Conservation (phyloP, 2,329 filamentous ascomycete species). For the Arthrobotrys pseudoclavata region DNA sequence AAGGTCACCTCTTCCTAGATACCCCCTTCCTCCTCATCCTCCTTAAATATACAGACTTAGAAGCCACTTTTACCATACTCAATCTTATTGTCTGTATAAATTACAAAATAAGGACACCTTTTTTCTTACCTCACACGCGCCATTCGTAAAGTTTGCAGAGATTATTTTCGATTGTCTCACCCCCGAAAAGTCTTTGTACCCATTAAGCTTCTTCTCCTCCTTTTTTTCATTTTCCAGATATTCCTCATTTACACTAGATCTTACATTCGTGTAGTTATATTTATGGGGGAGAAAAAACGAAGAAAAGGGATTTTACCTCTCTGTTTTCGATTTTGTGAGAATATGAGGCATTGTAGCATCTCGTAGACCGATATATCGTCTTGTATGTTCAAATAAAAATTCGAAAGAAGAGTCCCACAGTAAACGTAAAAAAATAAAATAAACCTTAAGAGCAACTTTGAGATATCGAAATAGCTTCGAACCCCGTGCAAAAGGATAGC, state of each 20-base stretch:
- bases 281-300: constrained; percentile 1
- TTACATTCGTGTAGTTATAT: constrained; percentile 23
- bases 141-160: constrained; percentile 8
- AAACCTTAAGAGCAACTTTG: too few relatives aligned
- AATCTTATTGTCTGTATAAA: constrained; percentile 24
- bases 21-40: neutral
- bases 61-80: neutral
- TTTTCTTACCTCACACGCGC: neutral
- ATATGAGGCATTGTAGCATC: too few relatives aligned
- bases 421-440: too few relatives aligned
- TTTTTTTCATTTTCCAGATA: neutral
- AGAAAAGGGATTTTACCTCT: neutral
- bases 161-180: neutral
- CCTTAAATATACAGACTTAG: constrained; percentile 7
- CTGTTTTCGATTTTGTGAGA: neutral
- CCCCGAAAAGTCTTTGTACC: constrained; percentile 9
- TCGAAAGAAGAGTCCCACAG: too few relatives aligned
- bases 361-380: too few relatives aligned
- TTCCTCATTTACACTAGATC: neutral
- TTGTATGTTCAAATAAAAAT: too few relatives aligned
- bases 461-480: too few relatives aligned
- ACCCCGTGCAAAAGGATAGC: neutral
- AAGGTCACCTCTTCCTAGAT: constrained; percentile 70
- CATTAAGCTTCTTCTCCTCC: neutral
- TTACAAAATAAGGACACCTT: neutral